These are phyloP conservation scores for Raddia distichophylla DNA, from an alignment of 176 grass and related monocot genomes.

Conservation along the genomic window DNA sequence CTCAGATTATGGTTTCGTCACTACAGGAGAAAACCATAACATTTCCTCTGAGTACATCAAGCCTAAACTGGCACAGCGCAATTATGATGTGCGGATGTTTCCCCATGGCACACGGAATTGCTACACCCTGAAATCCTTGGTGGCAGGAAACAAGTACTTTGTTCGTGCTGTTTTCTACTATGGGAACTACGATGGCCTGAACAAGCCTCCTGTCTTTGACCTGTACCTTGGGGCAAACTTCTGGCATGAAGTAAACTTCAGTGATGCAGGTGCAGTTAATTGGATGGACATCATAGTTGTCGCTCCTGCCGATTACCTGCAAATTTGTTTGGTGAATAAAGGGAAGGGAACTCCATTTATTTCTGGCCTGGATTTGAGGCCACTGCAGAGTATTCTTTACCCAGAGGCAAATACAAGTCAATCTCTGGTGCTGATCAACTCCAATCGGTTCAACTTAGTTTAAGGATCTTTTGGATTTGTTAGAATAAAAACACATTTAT, in stretches of 20 bases:
- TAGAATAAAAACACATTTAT: not conserved
- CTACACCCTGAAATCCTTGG: slow-evolving; percentile 56
- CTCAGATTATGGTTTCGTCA: slow-evolving; percentile 57
- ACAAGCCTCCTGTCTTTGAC: slow-evolving; percentile 53
- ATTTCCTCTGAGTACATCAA: slow-evolving; percentile 40
- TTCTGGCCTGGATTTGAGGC: slow-evolving; percentile 51
- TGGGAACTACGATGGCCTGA: slow-evolving; percentile 54
- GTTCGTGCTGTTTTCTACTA: slow-evolving; percentile 55
- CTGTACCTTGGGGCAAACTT: slow-evolving; percentile 52
- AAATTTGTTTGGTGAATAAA: slow-evolving; percentile 57
- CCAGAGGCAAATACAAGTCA: slow-evolving; percentile 48
- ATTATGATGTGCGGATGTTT: slow-evolving; percentile 44
- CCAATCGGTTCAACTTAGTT: slow-evolving; percentile 36
- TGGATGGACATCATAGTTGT: slow-evolving; percentile 49
- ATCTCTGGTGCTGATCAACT: slow-evolving; percentile 24
- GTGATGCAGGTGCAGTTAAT: not conserved
- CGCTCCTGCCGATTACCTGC: slow-evolving; percentile 47
- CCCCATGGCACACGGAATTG: slow-evolving; percentile 46
- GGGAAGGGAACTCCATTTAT: slow-evolving; percentile 60
- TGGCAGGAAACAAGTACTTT: slow-evolving; percentile 52
- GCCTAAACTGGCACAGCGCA: not conserved
- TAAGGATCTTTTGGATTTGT: not conserved
- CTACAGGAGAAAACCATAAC: slow-evolving; percentile 46
- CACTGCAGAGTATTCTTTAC: slow-evolving; percentile 40
- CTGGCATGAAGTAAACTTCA: slow-evolving; percentile 43